Percentiles rank a stretch among this genome's conserved stretches.
phyloP scores from a whole-genome alignment of 495 filamentous ascomycete species.

The Daldinia caldariorum region DNA sequence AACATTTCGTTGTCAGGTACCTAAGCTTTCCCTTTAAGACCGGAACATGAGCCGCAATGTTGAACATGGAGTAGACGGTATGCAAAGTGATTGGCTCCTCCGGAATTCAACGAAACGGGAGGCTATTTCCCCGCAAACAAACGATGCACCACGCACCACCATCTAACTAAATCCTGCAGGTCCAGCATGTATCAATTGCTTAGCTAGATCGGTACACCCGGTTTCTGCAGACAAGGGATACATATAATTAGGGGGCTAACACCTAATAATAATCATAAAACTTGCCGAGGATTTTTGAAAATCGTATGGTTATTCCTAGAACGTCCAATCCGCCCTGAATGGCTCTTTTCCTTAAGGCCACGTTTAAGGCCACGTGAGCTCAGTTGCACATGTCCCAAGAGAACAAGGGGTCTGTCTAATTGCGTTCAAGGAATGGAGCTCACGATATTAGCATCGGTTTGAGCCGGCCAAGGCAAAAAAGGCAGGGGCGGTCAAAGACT shows the following conservation, averaged over 20 bases:
- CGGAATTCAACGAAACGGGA: conserved; percentile 27
- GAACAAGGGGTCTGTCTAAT: conserved; percentile 6
- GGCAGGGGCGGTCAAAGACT: conserved; percentile 31
- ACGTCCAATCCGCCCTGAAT: conserved; percentile 9
- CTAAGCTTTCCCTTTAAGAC: conserved; percentile 13
- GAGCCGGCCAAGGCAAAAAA: conserved; percentile 14
- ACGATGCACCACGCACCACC: conserved; percentile 28
- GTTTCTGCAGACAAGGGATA: conserved; percentile 18
- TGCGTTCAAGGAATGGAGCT: conserved; percentile 7
- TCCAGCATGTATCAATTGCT: conserved; percentile 4
- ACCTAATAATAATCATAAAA: conserved; percentile 39
- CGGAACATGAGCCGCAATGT: conserved; percentile 36
- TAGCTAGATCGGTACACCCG: conserved; percentile 32
- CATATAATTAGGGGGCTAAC: conserved; percentile 31
- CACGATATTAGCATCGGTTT: conserved; percentile 20
- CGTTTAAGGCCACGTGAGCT: conserved; percentile 28
- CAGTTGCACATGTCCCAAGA: background rate
- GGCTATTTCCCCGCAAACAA: conserved; percentile 46
- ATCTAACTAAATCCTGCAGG: conserved; percentile 32
- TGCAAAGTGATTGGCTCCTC: conserved; percentile 30
- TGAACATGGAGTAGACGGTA: conserved; percentile 24
- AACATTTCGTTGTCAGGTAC: conserved; percentile 2
- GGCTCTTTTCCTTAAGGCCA: conserved; percentile 6
- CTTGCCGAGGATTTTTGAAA: conserved; percentile 10
- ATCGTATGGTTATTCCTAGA: conserved; percentile 16